Evolutionary conservation across 2,329 filamentous ascomycete species (phyloP).

Genomic region (Pseudocercospora ulei): DNA sequence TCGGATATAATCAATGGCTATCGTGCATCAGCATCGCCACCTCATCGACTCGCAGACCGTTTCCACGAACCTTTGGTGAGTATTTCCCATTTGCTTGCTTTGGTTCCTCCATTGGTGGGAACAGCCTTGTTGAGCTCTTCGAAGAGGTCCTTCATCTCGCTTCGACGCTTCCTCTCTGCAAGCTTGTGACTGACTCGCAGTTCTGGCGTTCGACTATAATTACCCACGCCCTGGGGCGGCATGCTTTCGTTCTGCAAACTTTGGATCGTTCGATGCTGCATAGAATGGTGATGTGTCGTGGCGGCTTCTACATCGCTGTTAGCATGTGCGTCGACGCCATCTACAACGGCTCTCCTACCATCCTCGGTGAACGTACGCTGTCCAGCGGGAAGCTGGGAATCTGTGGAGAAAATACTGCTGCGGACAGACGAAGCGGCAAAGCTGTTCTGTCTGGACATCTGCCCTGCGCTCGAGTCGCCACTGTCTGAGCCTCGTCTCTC

Average conservation of each 20-base stretch:
- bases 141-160: slow-evolving; percentile 82
- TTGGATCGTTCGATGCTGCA: slow-evolving; percentile 63
- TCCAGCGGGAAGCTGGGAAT: slow-evolving; percentile 60
- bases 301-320: slow-evolving; percentile 32
- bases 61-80: slow-evolving; percentile 61
- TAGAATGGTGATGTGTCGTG: slow-evolving; percentile 60
- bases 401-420: slow-evolving; percentile 67
- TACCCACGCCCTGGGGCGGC: slow-evolving; percentile 51
- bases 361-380: slow-evolving; percentile 61
- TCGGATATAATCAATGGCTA: slow-evolving; percentile 46
- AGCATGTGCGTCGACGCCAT: slow-evolving; percentile 8
- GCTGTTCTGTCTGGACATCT: slow-evolving; percentile 62
- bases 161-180: slow-evolving; percentile 70
- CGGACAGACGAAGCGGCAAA: slow-evolving; percentile 67
- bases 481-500: slow-evolving; percentile 43
- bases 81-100: slow-evolving; percentile 85
- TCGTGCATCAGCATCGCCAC: slow-evolving; percentile 9
- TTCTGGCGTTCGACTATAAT: slow-evolving; percentile 74
- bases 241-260: slow-evolving; percentile 53
- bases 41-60: neutral
- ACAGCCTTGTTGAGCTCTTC: slow-evolving; percentile 69
- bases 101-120: slow-evolving; percentile 70
- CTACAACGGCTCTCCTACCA: slow-evolving; percentile 31
- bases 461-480: slow-evolving; percentile 41
- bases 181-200: slow-evolving; percentile 75